phyloP scores from a whole-genome alignment of 331 rosid species.

The Spiraea crenata region DNA sequence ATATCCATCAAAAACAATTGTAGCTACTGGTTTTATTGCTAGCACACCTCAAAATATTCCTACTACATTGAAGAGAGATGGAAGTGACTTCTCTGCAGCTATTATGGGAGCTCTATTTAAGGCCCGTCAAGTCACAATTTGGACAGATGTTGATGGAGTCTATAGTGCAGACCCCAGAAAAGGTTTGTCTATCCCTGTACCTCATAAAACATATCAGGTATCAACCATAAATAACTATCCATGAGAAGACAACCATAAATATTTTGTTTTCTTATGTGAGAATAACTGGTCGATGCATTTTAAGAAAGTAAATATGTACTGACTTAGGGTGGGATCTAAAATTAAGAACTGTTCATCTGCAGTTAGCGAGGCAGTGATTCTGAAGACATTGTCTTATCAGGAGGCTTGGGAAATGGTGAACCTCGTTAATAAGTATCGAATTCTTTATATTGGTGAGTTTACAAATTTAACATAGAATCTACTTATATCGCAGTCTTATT shows the following conservation, averaged over 20 bases:
- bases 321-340: slow-evolving; percentile 16
- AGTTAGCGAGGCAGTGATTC: slow-evolving; percentile 98
- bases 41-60: slow-evolving; percentile 87
- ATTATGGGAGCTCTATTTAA: slow-evolving; percentile 83
- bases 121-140: slow-evolving; percentile 85
- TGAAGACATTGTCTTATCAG: slow-evolving; percentile 86
- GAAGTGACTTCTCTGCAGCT: slow-evolving; percentile 98
- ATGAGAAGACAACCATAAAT: neutral
- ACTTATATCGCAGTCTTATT: slow-evolving; percentile 72
- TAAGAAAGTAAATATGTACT: slow-evolving; percentile 11
- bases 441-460: slow-evolving; percentile 20
- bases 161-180: slow-evolving; percentile 97
- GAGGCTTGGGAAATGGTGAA: slow-evolving; percentile 99
- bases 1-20: slow-evolving; percentile 63
- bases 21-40: slow-evolving; percentile 98
- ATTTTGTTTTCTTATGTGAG: neutral
- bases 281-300: slow-evolving; percentile 14
- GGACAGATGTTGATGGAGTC: slow-evolving; percentile 99
- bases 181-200: slow-evolving; percentile 51
- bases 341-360: slow-evolving; percentile 43
- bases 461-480: slow-evolving; percentile 30
- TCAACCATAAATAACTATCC: neutral
- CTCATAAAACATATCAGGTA: neutral
- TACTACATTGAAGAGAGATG: slow-evolving; percentile 96
- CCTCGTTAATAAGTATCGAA: slow-evolving; percentile 16